A percentile compares a stretch with the other conserved stretches of the same genome.
Evolutionary conservation across 495 filamentous ascomycete species (phyloP).

Genomic region (Viridothelium virens): DNA sequence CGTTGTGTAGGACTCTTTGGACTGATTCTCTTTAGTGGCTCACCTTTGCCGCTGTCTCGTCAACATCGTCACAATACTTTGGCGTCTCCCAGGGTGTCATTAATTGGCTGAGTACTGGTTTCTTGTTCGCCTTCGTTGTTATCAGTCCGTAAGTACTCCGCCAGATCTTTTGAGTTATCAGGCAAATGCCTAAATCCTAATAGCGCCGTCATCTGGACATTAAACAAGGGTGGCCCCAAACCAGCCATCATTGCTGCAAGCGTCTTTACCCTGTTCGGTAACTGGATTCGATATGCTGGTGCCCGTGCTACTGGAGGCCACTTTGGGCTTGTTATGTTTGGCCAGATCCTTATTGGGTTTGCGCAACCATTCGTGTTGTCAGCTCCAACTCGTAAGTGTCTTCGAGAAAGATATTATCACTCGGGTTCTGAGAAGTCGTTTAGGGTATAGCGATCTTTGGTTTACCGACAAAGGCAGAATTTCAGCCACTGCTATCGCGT

Average conservation of each 20-base stretch:
- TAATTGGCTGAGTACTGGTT: slow-evolving; percentile 87
- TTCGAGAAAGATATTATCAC: no score
- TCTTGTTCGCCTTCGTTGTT: slow-evolving; percentile 74
- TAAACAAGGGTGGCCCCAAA: slow-evolving; percentile 74
- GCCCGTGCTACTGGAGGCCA: slow-evolving; percentile 52
- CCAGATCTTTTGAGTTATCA: not conserved
- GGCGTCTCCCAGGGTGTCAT: slow-evolving; percentile 63
- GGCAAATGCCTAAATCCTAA: not conserved
- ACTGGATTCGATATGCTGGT: slow-evolving; percentile 89
- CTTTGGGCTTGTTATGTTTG: slow-evolving; percentile 80
- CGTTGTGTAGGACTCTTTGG: not conserved
- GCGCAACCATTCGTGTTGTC: slow-evolving; percentile 88
- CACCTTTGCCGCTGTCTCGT: slow-evolving; percentile 80
- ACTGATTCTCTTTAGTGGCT: slow-evolving; percentile 60
- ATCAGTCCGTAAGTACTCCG: slow-evolving; percentile 53
- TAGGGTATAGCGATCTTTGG: slow-evolving; percentile 79
- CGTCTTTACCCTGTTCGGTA: slow-evolving; percentile 66
- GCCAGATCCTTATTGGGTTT: slow-evolving; percentile 85
- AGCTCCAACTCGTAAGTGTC: slow-evolving; percentile 59
- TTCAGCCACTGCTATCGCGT: slow-evolving; percentile 78
- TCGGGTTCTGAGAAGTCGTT: not conserved
- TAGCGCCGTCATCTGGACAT: slow-evolving; percentile 61
- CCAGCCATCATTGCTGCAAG: slow-evolving; percentile 66
- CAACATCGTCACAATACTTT: slow-evolving; percentile 69
- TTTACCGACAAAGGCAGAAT: slow-evolving; percentile 79